These are phyloP conservation scores for Blastocystis sp. DNA, from an alignment of 352 stramenopile genomes.

Conservation along the genomic window DNA sequence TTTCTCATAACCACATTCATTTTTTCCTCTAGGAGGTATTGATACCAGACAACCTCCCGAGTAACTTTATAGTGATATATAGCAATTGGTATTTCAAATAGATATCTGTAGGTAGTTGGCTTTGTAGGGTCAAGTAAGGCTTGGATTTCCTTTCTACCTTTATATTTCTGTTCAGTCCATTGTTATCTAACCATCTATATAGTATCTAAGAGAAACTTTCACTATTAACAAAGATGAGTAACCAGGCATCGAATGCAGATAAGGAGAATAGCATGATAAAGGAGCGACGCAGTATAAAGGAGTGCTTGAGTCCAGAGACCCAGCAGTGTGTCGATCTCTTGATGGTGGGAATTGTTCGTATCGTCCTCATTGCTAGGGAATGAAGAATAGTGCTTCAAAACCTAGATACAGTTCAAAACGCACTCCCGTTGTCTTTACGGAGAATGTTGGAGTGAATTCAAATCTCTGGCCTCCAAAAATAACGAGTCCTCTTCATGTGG, in stretches of 20 bases:
- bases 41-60: neutral
- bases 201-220: neutral
- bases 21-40: neutral
- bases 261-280: neutral
- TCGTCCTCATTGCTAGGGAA: neutral
- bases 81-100: neutral
- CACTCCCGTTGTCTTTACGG: neutral
- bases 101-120: neutral
- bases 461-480: neutral
- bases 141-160: neutral
- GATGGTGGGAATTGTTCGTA: neutral
- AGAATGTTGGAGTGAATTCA: neutral
- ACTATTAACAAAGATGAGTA: neutral
- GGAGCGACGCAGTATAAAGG: neutral
- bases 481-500: neutral
- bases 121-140: neutral
- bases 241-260: neutral
- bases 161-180: neutral
- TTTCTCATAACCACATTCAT: neutral
- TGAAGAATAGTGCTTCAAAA: neutral
- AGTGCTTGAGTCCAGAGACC: neutral
- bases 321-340: neutral
- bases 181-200: neutral
- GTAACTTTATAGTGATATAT: neutral
- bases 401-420: constrained; percentile 8